Evolutionary conservation across 208 protist species (phyloP).

Genomic region (Trypanosoma vivax): DNA sequence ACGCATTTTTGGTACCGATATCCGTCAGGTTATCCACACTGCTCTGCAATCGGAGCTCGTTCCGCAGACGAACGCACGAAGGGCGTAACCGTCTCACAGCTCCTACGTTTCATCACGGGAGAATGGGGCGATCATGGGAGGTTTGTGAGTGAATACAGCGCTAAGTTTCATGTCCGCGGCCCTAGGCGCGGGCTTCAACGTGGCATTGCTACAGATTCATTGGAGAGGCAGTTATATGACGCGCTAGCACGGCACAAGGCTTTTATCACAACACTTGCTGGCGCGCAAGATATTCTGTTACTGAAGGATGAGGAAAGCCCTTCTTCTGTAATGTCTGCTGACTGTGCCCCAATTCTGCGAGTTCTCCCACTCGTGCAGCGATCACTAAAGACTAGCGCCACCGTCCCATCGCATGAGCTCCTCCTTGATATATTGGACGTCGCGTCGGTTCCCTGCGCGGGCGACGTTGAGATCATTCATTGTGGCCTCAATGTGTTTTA

Average conservation of each 20-base stretch:
- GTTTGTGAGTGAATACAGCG: too few species aligned
- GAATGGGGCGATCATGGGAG: constrained; percentile 3
- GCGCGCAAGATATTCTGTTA: constrained; percentile 5
- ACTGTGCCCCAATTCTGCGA: not conserved
- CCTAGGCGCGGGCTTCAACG: too few species aligned
- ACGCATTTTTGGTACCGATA: constrained; percentile 10
- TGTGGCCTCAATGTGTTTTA: constrained; percentile 16
- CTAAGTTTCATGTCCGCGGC: too few species aligned
- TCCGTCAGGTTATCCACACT: constrained; percentile 5
- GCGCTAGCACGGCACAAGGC: not conserved
- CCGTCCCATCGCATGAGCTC: constrained; percentile 13
- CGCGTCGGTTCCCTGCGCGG: not conserved
- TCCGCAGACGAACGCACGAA: not conserved
- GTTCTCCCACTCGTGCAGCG: constrained; percentile 3
- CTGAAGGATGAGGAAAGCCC: constrained; percentile 5
- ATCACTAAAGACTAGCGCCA: constrained; percentile 4
- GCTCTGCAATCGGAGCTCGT: not conserved
- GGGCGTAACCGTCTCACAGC: constrained; percentile 1
- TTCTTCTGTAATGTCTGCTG: not conserved
- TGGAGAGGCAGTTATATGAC: too few species aligned
- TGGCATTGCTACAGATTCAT: too few species aligned
- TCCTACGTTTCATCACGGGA: constrained; percentile 17
- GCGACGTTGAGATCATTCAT: not conserved
- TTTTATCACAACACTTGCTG: not conserved
- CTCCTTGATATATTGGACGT: constrained; percentile 15